Percentiles rank a stretch among this genome's conserved stretches.
phyloP scores from a whole-genome alignment of 495 filamentous ascomycete genomes.

The Penicillium cataractarum region DNA sequence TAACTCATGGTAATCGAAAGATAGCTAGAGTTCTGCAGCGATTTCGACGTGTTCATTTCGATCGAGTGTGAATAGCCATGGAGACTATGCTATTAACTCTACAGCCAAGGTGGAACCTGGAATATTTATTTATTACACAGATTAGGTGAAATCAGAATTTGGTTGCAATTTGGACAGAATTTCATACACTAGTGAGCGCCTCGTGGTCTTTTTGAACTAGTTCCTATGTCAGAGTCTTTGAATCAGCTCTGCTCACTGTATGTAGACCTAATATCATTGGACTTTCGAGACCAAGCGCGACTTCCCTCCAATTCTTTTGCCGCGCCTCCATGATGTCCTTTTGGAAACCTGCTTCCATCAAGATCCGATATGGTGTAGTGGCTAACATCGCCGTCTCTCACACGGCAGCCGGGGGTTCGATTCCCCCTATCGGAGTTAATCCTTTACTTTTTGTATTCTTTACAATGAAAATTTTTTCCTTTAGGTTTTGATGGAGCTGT shows the following conservation, averaged over 20 bases:
- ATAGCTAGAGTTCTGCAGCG: neutral
- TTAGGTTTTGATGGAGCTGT: neutral
- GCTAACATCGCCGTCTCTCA: slow-evolving; percentile 50
- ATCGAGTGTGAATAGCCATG: neutral
- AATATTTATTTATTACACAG: too few species aligned
- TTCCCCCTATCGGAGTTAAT: slow-evolving; percentile 41
- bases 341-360: neutral
- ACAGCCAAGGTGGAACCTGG: neutral
- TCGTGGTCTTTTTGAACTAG: neutral
- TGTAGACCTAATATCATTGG: neutral
- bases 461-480: neutral
- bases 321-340: neutral
- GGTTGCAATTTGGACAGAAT: neutral
- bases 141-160: neutral
- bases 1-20: neutral
- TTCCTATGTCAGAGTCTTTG: neutral
- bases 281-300: neutral
- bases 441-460: neutral
- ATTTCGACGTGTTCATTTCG: neutral
- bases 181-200: neutral
- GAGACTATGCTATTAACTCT: neutral
- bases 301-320: neutral
- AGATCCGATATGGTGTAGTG: slow-evolving; percentile 47
- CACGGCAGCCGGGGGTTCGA: slow-evolving; percentile 47
- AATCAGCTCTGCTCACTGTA: neutral